phyloP scores from a whole-genome alignment of 2,329 filamentous ascomycete species.

The Verticillium longisporum region DNA sequence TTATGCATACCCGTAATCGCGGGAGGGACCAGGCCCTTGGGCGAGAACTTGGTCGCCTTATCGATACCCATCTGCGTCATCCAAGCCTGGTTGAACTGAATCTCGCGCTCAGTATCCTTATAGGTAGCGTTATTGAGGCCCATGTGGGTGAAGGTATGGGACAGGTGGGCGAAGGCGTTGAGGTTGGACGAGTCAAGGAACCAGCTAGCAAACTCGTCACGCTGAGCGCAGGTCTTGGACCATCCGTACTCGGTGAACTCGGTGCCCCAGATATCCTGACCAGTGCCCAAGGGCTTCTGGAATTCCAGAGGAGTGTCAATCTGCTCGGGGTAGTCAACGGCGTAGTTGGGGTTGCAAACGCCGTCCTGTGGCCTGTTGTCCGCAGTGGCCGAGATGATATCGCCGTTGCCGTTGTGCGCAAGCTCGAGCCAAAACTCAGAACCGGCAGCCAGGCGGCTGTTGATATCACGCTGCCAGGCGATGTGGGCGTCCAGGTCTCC shows the following conservation, averaged over 20 bases:
- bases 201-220: constrained; percentile 47
- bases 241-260: constrained; percentile 45
- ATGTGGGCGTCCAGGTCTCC: constrained; percentile 38
- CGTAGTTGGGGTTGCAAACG: constrained; percentile 30
- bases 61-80: constrained; percentile 44
- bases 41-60: constrained; percentile 38
- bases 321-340: constrained; percentile 38
- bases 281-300: constrained; percentile 40
- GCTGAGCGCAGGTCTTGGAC: constrained; percentile 39
- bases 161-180: constrained; percentile 50
- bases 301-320: constrained; percentile 38
- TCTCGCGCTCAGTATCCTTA: constrained; percentile 47
- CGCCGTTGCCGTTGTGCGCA: constrained; percentile 1
- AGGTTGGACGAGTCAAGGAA: constrained; percentile 39
- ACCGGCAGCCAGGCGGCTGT: constrained; percentile 40
- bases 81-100: constrained; percentile 55
- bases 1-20: constrained; percentile 60
- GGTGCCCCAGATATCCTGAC: constrained; percentile 39
- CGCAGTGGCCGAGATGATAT: constrained; percentile 35
- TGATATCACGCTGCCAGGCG: constrained; percentile 33
- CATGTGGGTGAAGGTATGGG: constrained; percentile 54
- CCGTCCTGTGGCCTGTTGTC: constrained; percentile 28
- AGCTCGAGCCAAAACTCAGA: constrained; percentile 20
- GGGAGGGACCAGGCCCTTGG: constrained; percentile 51
- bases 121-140: constrained; percentile 55